Evolutionary conservation across 257 asterid genomes (phyloP).

Genomic region (Capsicum chinense): DNA sequence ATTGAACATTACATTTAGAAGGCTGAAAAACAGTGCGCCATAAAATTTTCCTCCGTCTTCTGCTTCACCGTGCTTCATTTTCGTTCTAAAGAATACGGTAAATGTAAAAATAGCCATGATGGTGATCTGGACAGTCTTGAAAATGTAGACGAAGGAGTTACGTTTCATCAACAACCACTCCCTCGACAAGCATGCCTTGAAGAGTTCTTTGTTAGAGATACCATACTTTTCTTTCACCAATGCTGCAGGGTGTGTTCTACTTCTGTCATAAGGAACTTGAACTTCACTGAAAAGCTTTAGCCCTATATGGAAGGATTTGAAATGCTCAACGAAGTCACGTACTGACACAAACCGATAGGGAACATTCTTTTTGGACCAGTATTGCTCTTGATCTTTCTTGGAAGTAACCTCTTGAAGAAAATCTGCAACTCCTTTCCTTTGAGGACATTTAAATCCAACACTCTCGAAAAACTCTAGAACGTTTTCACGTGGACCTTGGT

Average conservation of each 20-base stretch:
- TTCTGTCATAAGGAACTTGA: slow-evolving; percentile 59
- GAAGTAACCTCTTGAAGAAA: slow-evolving; percentile 76
- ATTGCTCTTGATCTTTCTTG: slow-evolving; percentile 70
- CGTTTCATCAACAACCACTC: slow-evolving; percentile 74
- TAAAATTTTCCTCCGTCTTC: slow-evolving; percentile 67
- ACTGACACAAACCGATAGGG: slow-evolving; percentile 54
- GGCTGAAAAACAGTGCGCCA: slow-evolving; percentile 72
- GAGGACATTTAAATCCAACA: slow-evolving; percentile 70
- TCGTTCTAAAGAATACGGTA: slow-evolving; percentile 71
- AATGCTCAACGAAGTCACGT: slow-evolving; percentile 46
- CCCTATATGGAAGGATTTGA: slow-evolving; percentile 54
- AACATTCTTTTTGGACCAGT: slow-evolving; percentile 57
- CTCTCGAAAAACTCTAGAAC: slow-evolving; percentile 63
- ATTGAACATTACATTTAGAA: slow-evolving; percentile 70
- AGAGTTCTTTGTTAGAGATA: slow-evolving; percentile 62
- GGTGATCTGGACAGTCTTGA: slow-evolving; percentile 69
- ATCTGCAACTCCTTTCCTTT: slow-evolving; percentile 73
- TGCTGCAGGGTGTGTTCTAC: slow-evolving; percentile 66
- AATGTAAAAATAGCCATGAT: slow-evolving; percentile 71
- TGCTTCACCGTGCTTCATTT: slow-evolving; percentile 60
- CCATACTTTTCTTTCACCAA: slow-evolving; percentile 65
- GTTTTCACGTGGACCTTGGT: slow-evolving; percentile 69
- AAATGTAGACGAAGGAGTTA: slow-evolving; percentile 64
- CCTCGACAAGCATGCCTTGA: slow-evolving; percentile 65
- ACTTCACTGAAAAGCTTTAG: slow-evolving; percentile 50